phyloP scores from a whole-genome alignment of 1,284 basidiomycete species.

The Sutorius eximius region DNA sequence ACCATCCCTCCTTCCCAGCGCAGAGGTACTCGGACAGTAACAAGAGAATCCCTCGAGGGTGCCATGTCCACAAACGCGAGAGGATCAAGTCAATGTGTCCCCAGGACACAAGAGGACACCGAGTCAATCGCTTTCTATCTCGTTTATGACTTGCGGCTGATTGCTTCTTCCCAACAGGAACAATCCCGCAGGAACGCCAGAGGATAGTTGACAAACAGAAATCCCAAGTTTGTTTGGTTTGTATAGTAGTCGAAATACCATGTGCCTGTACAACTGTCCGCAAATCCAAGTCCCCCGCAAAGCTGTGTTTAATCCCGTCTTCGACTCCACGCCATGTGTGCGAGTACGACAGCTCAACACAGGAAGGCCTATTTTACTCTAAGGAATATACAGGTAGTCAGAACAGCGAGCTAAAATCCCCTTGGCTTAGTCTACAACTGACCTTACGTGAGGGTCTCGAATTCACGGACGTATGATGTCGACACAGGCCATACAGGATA shows the following conservation, averaged over 20 bases:
- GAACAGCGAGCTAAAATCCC: background rate
- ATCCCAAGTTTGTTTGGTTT: background rate
- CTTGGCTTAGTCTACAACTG: no score
- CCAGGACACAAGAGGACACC: no score
- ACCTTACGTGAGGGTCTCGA: background rate
- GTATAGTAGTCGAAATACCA: background rate
- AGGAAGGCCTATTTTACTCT: background rate
- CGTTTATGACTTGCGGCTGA: background rate
- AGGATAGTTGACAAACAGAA: background rate
- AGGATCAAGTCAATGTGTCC: no score
- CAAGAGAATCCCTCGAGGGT: no score
- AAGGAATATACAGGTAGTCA: background rate
- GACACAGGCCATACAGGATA: background rate
- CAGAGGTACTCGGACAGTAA: no score
- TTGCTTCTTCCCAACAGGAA: background rate
- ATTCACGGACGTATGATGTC: background rate
- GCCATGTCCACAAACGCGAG: no score
- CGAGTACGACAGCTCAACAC: background rate
- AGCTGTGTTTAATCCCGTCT: background rate
- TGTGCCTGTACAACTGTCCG: background rate
- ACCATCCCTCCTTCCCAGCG: background rate
- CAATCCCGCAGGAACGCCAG: background rate
- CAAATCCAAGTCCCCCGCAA: background rate
- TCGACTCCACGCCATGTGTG: no score
- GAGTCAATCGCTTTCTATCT: conserved; percentile 2